These are phyloP conservation scores for Paraphaeosphaeria sporulosa DNA, from an alignment of 2,329 filamentous ascomycete species.

Conservation along the genomic window DNA sequence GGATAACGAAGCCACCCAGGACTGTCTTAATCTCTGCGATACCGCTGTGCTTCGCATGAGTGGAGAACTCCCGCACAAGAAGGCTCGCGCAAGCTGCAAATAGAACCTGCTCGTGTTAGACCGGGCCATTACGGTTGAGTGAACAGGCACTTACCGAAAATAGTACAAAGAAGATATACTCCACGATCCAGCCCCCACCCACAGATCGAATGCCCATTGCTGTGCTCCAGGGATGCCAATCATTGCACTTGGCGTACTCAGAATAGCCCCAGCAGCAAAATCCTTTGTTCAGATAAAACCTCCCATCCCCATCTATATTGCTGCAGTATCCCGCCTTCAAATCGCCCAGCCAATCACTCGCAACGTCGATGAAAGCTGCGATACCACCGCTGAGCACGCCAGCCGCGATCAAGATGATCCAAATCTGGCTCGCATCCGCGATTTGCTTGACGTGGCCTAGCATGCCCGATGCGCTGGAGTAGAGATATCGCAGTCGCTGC, in stretches of 20 bases:
- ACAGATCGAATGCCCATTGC: conserved; percentile 72
- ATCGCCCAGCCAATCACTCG: conserved; percentile 92
- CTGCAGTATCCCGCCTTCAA: conserved; percentile 90
- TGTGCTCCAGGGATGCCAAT: conserved; percentile 86
- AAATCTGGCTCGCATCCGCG: conserved; percentile 87
- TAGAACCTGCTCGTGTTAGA: conserved; percentile 63
- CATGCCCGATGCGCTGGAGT: conserved; percentile 72
- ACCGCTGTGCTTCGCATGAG: conserved; percentile 91
- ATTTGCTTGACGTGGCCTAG: conserved; percentile 76
- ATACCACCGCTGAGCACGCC: conserved; percentile 84
- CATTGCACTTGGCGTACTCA: conserved; percentile 79
- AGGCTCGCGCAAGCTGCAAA: conserved; percentile 81
- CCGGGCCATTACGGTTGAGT: background rate
- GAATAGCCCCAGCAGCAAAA: conserved; percentile 92
- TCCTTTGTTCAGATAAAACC: conserved; percentile 87
- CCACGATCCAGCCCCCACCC: conserved; percentile 79
- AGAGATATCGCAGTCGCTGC: conserved; percentile 80
- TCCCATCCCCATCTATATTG: conserved; percentile 76
- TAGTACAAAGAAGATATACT: conserved; percentile 86
- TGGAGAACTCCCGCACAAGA: conserved; percentile 82
- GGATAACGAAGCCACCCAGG: conserved; percentile 90
- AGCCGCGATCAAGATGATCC: conserved; percentile 86
- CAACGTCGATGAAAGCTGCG: conserved; percentile 88
- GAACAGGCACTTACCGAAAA: conserved; percentile 70
- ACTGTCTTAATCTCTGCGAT: conserved; percentile 99